Evolutionary conservation across 306 rosid species (phyloP), one percentile per base, ranked within the genome.

Genomic region (Lablab purpureus): DNA sequence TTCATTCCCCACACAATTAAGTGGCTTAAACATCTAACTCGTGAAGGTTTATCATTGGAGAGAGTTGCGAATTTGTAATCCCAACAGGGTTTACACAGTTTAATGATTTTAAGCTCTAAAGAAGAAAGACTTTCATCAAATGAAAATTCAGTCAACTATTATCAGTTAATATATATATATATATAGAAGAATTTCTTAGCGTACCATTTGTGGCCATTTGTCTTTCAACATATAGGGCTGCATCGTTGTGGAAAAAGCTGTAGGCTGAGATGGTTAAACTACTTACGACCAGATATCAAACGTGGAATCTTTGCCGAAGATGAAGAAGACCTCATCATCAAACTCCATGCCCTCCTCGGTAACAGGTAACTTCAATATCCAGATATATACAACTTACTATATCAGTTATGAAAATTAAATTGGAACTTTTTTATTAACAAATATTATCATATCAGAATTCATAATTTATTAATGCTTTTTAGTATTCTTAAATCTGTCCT

Each of bases 231-330:
- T 50, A 51, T 66, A 91, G 94, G 97, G 25, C 67, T 91, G 85
- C 82, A 89, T 43, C 89, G 94, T 22, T 88, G 97, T 73, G 94
- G 94, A 11, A 91, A 91, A 87, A 89, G 97, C 79, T 91, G 97
- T 41, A 88, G 97, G 74, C 64, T 91, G 10, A 86, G 97, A 91
- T 89, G 97, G 97, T 81, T 89, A 60, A 91, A 89, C 79, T 91
- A 88, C 59, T 79, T 91, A 1, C 74, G 90, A 73, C 97, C 97
- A 30, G 91, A 88, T 58, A 91, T 91, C 77, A 89, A 91, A 80
- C 91, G 89, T 2, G 94, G 94, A 14, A 81, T 85, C 82, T 91
- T 91, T 78, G 91, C 79, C 2, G 88, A 88, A 76, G 94, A 91
- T 58, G 97, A 91, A 84, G 97, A 89, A 81, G 97, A 91, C 10